These are phyloP conservation scores for Wickerhamiella nectarea DNA, from an alignment of 805 yeast genomes.

Conservation along the genomic window DNA sequence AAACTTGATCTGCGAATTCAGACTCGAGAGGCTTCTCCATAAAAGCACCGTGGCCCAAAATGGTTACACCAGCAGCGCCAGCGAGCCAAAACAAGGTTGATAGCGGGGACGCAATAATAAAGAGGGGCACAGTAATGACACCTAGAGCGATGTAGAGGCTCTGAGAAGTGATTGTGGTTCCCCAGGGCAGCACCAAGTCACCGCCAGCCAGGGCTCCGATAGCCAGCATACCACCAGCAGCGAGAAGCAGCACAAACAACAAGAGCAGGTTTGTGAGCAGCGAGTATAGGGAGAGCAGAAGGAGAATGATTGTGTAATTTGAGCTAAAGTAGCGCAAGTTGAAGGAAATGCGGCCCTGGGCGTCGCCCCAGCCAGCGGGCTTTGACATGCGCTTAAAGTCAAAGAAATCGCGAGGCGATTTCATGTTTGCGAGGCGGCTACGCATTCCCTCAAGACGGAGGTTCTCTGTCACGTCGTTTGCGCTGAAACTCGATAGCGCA, in stretches of 20 bases:
- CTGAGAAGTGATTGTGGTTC: constrained; percentile 60
- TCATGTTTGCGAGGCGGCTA: constrained; percentile 51
- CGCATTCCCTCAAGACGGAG: constrained; percentile 31
- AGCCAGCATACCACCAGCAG: constrained; percentile 60
- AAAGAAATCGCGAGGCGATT: constrained; percentile 88
- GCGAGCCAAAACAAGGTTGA: constrained; percentile 84
- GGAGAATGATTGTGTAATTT: constrained; percentile 66
- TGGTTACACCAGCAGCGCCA: constrained; percentile 68
- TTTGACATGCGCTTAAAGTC: constrained; percentile 80
- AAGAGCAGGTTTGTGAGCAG: constrained; percentile 73
- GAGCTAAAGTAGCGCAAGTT: constrained; percentile 79
- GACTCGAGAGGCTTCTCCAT: constrained; percentile 94
- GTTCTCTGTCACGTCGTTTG: constrained; percentile 10
- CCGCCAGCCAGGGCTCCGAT: constrained; percentile 70
- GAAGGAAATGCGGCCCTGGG: constrained; percentile 77
- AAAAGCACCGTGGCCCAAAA: constrained; percentile 75
- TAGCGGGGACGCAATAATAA: constrained; percentile 78
- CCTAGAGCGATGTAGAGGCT: constrained; percentile 65
- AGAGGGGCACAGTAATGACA: constrained; percentile 64
- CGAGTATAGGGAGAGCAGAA: constrained; percentile 66
- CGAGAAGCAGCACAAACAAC: constrained; percentile 66
- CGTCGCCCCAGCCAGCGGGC: constrained; percentile 79
- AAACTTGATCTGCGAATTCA: constrained; percentile 60
- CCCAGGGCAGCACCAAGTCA: constrained; percentile 58
- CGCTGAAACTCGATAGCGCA: constrained; percentile 1